These are phyloP conservation scores for Sclerotinia trifoliorum DNA, from an alignment of 2,329 filamentous ascomycete species.

Conservation along the genomic window DNA sequence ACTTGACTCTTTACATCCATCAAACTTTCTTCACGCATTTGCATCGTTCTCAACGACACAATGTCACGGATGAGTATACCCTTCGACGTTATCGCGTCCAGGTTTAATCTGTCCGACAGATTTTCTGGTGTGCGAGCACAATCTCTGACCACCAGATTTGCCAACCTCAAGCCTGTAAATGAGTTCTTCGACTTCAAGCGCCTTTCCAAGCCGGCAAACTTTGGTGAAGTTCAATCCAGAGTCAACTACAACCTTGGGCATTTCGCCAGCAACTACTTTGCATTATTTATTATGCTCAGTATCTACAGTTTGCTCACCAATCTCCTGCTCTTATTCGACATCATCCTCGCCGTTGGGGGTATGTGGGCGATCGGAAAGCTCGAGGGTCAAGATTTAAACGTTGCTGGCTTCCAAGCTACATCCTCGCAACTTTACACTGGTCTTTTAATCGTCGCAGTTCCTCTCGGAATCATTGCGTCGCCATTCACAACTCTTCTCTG, in stretches of 20 bases:
- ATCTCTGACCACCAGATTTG: constrained; percentile 77
- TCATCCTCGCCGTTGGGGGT: constrained; percentile 79
- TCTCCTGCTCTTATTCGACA: constrained; percentile 82
- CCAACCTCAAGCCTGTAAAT: constrained; percentile 84
- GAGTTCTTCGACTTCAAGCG: constrained; percentile 98
- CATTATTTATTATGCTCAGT: constrained; percentile 90
- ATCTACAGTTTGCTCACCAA: constrained; percentile 95
- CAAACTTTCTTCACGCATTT: constrained; percentile 3
- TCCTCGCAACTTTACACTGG: constrained; percentile 93
- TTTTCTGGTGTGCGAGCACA: constrained; percentile 81
- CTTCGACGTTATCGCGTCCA: constrained; percentile 84
- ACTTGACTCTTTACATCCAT: neutral
- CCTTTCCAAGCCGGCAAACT: constrained; percentile 89
- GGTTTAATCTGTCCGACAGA: constrained; percentile 80
- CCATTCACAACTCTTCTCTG: constrained; percentile 84
- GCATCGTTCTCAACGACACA: constrained; percentile 21
- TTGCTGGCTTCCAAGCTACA: constrained; percentile 79
- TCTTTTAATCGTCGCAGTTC: constrained; percentile 78
- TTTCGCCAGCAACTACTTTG: constrained; percentile 98
- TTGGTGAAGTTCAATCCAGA: constrained; percentile 82
- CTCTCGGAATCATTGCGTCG: constrained; percentile 80
- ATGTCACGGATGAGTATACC: constrained; percentile 94
- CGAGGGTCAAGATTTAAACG: constrained; percentile 80
- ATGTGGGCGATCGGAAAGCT: constrained; percentile 92
- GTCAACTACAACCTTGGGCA: constrained; percentile 97